phyloP scores from a whole-genome alignment of 1,139 yeast species.

The Hyphopichia wangnamkhiaoensis region DNA sequence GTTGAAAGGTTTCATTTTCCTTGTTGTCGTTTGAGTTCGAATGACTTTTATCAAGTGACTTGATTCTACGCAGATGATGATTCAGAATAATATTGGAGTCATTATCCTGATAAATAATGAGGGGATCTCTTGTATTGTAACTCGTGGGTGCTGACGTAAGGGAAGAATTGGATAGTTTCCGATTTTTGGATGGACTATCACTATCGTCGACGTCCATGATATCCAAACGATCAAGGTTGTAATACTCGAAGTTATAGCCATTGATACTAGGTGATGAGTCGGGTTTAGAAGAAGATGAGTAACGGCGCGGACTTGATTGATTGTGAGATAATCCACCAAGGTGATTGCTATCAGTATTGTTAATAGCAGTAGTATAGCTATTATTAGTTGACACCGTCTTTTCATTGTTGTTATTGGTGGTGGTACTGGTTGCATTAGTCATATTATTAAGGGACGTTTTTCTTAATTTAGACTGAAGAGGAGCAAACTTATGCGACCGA shows the following conservation, averaged over 20 bases:
- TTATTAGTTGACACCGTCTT: background rate
- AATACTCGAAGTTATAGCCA: slow-evolving; percentile 26
- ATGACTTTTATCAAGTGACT: background rate
- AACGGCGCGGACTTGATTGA: slow-evolving; percentile 1
- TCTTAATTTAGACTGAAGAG: slow-evolving; percentile 11
- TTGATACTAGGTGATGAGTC: slow-evolving; percentile 15
- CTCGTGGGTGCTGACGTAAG: background rate
- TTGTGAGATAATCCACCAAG: background rate
- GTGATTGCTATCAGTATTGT: background rate
- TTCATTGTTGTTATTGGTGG: background rate
- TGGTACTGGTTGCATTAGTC: background rate
- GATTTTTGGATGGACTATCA: slow-evolving; percentile 37
- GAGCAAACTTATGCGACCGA: background rate
- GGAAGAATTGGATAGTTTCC: slow-evolving; percentile 29
- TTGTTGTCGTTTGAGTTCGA: slow-evolving; percentile 26
- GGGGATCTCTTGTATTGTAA: slow-evolving; percentile 12
- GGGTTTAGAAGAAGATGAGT: slow-evolving; percentile 8
- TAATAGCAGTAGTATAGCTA: slow-evolving; percentile 1
- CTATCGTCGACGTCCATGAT: slow-evolving; percentile 24
- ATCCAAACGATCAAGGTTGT: slow-evolving; percentile 28
- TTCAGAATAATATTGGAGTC: slow-evolving; percentile 8
- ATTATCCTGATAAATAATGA: slow-evolving; percentile 19
- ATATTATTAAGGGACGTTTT: slow-evolving; percentile 13
- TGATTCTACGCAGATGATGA: slow-evolving; percentile 3
- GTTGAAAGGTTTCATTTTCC: slow-evolving; percentile 25